These are phyloP conservation scores for Globisporangium mamillatum DNA, from an alignment of 352 stramenopile genomes.

Conservation along the genomic window DNA sequence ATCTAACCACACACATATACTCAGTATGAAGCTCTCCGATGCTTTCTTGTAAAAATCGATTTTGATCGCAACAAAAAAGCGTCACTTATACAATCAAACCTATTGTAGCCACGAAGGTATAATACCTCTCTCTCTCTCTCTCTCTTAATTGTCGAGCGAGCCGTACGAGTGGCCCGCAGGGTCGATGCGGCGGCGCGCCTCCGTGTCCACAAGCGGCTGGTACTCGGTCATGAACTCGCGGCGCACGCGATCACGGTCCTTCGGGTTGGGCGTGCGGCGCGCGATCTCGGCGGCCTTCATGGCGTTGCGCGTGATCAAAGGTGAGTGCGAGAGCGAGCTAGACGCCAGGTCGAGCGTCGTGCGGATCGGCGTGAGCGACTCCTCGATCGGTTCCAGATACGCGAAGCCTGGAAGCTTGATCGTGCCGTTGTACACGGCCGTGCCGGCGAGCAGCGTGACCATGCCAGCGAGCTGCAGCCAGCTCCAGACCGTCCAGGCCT, in stretches of 20 bases:
- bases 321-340: slow-evolving; percentile 63
- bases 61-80: slow-evolving; percentile 6
- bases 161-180: slow-evolving; percentile 76
- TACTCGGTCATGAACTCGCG: slow-evolving; percentile 89
- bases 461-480: slow-evolving; percentile 95
- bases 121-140: background rate
- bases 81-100: slow-evolving; percentile 5
- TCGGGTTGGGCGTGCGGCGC: slow-evolving; percentile 70
- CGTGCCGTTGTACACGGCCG: slow-evolving; percentile 96
- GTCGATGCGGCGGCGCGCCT: slow-evolving; percentile 63
- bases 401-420: slow-evolving; percentile 73
- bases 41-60: background rate
- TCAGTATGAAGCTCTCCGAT: background rate
- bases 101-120: background rate
- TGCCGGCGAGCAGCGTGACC: slow-evolving; percentile 92
- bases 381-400: slow-evolving; percentile 73
- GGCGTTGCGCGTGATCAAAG: slow-evolving; percentile 78
- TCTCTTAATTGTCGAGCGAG: slow-evolving; percentile 62
- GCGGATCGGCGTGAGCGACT: slow-evolving; percentile 62
- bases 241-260: slow-evolving; percentile 77
- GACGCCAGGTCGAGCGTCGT: slow-evolving; percentile 52
- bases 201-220: slow-evolving; percentile 60
- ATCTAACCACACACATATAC: slow-evolving; percentile 24
- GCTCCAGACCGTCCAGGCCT: slow-evolving; percentile 93
- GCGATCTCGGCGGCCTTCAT: slow-evolving; percentile 83